Conservation (phyloP, 2,329 filamentous ascomycete genomes). For the Botrytis cinerea region DNA sequence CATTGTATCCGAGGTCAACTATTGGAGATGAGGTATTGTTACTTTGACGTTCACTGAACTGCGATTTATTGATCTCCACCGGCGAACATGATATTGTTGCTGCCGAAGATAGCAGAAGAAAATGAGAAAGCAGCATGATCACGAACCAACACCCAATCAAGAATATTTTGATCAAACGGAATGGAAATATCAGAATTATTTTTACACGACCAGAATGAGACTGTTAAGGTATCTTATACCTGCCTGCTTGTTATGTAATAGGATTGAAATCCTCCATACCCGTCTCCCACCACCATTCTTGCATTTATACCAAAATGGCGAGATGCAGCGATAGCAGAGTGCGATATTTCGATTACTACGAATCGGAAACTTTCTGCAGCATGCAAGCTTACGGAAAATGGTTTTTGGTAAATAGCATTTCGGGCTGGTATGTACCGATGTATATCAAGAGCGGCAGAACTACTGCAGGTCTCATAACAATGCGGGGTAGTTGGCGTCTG, state of each 20-base stretch:
- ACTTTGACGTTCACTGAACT: neutral
- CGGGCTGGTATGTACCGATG: constrained; percentile 7
- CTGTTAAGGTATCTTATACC: neutral
- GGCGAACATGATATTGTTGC: neutral
- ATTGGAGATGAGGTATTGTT: neutral
- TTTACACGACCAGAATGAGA: neutral
- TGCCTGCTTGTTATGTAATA: neutral
- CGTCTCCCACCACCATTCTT: neutral
- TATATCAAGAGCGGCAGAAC: neutral
- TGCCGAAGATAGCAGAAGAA: neutral
- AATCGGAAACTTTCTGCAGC: neutral
- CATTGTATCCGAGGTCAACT: constrained; percentile 50
- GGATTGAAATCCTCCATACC: neutral
- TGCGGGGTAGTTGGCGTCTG: constrained; percentile 7
- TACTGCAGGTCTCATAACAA: neutral
- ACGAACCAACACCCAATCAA: neutral
- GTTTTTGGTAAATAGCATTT: neutral
- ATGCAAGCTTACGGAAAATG: neutral
- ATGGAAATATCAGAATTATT: neutral
- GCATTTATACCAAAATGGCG: neutral
- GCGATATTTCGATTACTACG: neutral
- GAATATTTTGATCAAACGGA: neutral
- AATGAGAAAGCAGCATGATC: constrained; percentile 10
- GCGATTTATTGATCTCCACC: neutral
- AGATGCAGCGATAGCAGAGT: neutral